Percentiles rank a stretch among this genome's conserved stretches.
phyloP scores from a whole-genome alignment of 352 stramenopile species.

The Globisporangium abappressorium region DNA sequence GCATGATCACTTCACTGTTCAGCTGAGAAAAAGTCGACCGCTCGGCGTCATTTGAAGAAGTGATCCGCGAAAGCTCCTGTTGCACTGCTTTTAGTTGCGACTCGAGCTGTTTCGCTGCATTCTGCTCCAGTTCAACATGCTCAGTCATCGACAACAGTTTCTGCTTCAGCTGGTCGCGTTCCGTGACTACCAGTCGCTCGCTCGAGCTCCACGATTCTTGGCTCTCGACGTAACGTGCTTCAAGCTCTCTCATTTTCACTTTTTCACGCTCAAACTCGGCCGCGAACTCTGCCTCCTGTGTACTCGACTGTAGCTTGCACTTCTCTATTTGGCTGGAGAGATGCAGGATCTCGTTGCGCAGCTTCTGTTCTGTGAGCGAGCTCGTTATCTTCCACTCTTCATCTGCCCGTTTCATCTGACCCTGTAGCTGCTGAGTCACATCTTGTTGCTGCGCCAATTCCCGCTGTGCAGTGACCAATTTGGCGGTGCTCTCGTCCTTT shows the following conservation, averaged over 20 bases:
- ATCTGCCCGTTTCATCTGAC: constrained; percentile 32
- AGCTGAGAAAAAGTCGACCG: constrained; percentile 28
- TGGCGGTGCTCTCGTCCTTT: constrained; percentile 12
- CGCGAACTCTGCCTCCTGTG: constrained; percentile 34
- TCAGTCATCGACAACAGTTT: constrained; percentile 39
- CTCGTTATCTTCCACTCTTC: constrained; percentile 35
- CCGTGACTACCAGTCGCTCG: constrained; percentile 36
- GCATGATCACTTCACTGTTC: constrained; percentile 46
- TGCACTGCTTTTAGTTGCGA: constrained; percentile 41
- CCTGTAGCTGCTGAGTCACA: constrained; percentile 17
- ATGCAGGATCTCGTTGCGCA: constrained; percentile 65
- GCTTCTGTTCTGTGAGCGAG: constrained; percentile 54
- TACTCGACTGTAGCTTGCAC: constrained; percentile 34
- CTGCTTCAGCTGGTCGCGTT: constrained; percentile 56
- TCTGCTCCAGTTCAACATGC: constrained; percentile 36
- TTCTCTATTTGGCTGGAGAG: constrained; percentile 52
- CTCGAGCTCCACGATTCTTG: constrained; percentile 33
- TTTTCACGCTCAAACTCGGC: constrained; percentile 28
- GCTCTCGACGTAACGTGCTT: constrained; percentile 29
- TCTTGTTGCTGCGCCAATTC: constrained; percentile 21
- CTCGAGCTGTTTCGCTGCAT: constrained; percentile 38
- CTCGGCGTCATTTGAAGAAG: constrained; percentile 35
- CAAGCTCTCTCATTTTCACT: constrained; percentile 36
- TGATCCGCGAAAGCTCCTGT: constrained; percentile 41
- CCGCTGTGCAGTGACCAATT: constrained; percentile 22